Percentiles rank a stretch among this genome's conserved stretches.
phyloP scores from a whole-genome alignment of 345 rosid species.

The Bretschneidera sinensis region DNA sequence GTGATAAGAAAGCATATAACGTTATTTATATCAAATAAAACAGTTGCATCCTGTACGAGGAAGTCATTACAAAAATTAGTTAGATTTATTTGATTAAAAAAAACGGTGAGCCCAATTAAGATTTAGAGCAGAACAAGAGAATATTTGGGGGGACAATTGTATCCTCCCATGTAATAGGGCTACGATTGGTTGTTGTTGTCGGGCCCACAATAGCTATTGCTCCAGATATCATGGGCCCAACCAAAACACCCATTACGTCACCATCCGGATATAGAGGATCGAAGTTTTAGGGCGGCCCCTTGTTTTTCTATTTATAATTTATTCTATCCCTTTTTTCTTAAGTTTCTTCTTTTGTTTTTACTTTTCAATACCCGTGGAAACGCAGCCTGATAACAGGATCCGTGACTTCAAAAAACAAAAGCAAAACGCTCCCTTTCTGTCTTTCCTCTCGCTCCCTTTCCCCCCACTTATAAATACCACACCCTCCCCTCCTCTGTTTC shows the following conservation, averaged over 20 bases:
- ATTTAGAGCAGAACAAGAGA: too few species aligned
- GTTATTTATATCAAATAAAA: too few species aligned
- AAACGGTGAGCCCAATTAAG: too few species aligned
- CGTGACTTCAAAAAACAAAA: constrained; percentile 19
- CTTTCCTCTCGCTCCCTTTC: neutral
- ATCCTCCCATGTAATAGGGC: neutral
- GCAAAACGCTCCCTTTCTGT: neutral
- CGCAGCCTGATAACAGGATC: constrained; percentile 21
- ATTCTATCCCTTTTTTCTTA: too few species aligned
- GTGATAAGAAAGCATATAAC: too few species aligned
- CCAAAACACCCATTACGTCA: constrained; percentile 8
- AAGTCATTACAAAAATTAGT: too few species aligned
- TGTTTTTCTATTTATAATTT: too few species aligned
- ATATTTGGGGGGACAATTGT: too few species aligned
- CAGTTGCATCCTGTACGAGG: too few species aligned
- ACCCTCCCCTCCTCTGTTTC: constrained; percentile 1
- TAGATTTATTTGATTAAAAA: too few species aligned
- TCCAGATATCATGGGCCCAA: neutral
- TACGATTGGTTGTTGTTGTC: neutral
- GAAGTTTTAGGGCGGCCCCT: neutral
- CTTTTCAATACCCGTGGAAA: neutral
- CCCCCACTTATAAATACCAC: constrained; percentile 27
- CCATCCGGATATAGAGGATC: constrained; percentile 12
- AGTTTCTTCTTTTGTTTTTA: too few species aligned
- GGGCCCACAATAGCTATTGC: constrained; percentile 10